Evolutionary conservation across 257 asterid species (phyloP).

Genomic region (Linderniella brevidens): DNA sequence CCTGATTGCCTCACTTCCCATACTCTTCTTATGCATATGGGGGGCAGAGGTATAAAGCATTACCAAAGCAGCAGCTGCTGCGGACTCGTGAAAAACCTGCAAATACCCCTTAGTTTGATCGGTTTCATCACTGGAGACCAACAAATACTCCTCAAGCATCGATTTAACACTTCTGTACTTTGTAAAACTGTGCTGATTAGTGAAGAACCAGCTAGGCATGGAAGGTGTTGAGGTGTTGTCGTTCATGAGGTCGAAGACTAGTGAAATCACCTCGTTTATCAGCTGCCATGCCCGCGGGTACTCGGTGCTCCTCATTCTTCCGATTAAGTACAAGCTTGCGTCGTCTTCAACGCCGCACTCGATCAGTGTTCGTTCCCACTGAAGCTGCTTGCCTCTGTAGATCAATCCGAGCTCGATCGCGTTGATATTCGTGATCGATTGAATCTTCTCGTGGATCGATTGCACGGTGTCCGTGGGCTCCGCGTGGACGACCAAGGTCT

Average conservation of each 20-base stretch:
- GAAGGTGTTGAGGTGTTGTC: constrained; percentile 10
- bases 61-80: constrained; percentile 60
- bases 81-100: constrained; percentile 39
- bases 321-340: constrained; percentile 45
- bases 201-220: background rate
- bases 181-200: no score
- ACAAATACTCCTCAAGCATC: constrained; percentile 28
- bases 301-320: constrained; percentile 63
- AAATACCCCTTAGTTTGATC: constrained; percentile 31
- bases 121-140: constrained; percentile 9
- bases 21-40: constrained; percentile 20
- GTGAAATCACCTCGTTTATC: constrained; percentile 35
- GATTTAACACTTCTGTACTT: constrained; percentile 16
- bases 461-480: constrained; percentile 35
- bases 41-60: constrained; percentile 49
- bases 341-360: constrained; percentile 46
- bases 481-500: constrained; percentile 47
- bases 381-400: constrained; percentile 66
- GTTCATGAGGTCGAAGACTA: constrained; percentile 25
- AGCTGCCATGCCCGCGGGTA: constrained; percentile 80
- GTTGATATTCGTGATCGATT: constrained; percentile 40
- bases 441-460: constrained; percentile 41
- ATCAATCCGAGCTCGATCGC: constrained; percentile 49
- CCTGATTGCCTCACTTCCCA: constrained; percentile 44
- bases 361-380: constrained; percentile 46